Conservation (phyloP, 257 asterid species). For the Solanum tacnaense region DNA sequence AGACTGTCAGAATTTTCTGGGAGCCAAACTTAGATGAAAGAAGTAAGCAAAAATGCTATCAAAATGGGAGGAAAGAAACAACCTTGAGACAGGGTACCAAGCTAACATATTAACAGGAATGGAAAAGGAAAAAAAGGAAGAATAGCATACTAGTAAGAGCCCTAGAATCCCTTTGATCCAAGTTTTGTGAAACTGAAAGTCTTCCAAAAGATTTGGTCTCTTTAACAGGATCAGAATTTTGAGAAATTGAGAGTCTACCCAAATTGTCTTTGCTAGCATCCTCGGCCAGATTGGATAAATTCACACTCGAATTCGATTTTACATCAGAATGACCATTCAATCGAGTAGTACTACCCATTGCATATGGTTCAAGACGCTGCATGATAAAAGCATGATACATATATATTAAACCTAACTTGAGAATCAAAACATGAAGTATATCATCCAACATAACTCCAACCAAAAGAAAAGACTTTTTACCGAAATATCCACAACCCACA, state of each 20-base stretch:
- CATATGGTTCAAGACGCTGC: slow-evolving; percentile 93
- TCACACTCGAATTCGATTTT: slow-evolving; percentile 53
- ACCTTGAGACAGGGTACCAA: background rate
- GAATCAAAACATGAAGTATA: slow-evolving; percentile 4
- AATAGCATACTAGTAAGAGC: slow-evolving; percentile 49
- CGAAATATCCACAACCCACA: slow-evolving; percentile 98
- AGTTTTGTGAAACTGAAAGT: slow-evolving; percentile 58
- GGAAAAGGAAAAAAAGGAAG: slow-evolving; percentile 3
- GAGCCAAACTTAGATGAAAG: background rate
- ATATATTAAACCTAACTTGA: slow-evolving; percentile 11
- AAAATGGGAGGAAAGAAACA: background rate
- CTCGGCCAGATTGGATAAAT: slow-evolving; percentile 42
- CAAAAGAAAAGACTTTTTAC: slow-evolving; percentile 25
- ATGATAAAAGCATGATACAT: slow-evolving; percentile 14
- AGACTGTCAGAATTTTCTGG: slow-evolving; percentile 2
- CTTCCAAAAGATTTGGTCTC: slow-evolving; percentile 62
- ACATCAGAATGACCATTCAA: slow-evolving; percentile 49
- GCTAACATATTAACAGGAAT: background rate
- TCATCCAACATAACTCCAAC: slow-evolving; percentile 5
- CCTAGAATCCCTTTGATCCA: slow-evolving; percentile 73
- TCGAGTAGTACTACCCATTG: slow-evolving; percentile 48
- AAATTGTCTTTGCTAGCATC: slow-evolving; percentile 46
- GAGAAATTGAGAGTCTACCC: slow-evolving; percentile 82
- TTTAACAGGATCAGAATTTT: slow-evolving; percentile 59
- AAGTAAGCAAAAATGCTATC: background rate